Evolutionary conservation across 257 asterid species (phyloP), one percentile per base, ranked within the genome.

Genomic region (Leptodermis oblonga): DNA sequence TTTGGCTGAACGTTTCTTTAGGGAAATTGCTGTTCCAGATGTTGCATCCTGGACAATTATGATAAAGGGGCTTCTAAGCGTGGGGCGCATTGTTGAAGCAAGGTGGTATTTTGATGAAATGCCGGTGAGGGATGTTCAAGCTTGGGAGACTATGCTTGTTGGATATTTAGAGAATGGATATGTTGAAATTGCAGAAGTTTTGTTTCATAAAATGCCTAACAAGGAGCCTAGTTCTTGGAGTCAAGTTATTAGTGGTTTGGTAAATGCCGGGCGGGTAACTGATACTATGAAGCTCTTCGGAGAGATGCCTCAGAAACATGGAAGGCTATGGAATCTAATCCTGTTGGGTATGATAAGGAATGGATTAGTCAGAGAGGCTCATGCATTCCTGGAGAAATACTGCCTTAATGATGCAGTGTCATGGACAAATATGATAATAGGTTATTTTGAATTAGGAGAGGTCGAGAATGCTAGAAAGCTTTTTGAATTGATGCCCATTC

Each of bases 151-250:
- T 0, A 84, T 86, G 76, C 74, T 88, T 53, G 51, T 54, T 67
- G 86, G 90, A 56, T 84, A 86, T 68, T 36, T 83, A 67, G 74
- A 83, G 53, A 70, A 70, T 59, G 60, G 78, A 25, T 65, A 54
- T 52, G 66, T 80, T 72, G 82, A 74, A 39, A 62, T 69, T 65
- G 95, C 92, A 11, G 88, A 82, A 74, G 78, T 74, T 56, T 78
- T 88, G 86, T 88, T 88, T 66, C 88, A 81, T 7, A 86, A 86
- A 79, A 88, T 84, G 90, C 90, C 87, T 23, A 84, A 64, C 34
- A 86, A 67, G 82, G 84, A 83, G 68, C 62, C 56, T 46, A 77
- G 39, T 64, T 83, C 89, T 3, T 80, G 95, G 92, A 84, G 70
- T 62, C 62, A 70, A 26, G 78, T 88, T 81, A 82, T 86, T 15